phyloP scores from a whole-genome alignment of 805 yeast genomes.

The Zygosaccharomyces rouxii region DNA sequence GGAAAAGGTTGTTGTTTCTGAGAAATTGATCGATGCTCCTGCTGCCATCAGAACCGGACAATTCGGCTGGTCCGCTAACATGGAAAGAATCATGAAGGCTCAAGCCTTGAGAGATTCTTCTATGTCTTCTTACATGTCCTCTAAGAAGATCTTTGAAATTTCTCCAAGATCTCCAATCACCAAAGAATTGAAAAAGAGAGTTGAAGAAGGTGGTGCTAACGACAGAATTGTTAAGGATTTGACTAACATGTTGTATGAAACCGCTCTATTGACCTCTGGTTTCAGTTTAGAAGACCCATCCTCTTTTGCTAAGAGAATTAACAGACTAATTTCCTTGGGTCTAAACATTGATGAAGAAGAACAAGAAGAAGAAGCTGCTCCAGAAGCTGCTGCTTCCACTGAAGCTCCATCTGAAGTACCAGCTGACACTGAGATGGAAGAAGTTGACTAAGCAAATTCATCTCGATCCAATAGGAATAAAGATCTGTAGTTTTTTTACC shows the following conservation, averaged over 20 bases:
- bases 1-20: slow-evolving; percentile 98
- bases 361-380: slow-evolving; percentile 40
- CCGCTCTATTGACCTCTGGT: slow-evolving; percentile 97
- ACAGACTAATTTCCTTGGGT: slow-evolving; percentile 96
- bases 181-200: slow-evolving; percentile 92
- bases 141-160: slow-evolving; percentile 98
- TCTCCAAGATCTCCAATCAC: slow-evolving; percentile 96
- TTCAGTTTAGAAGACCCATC: slow-evolving; percentile 98
- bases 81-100: slow-evolving; percentile 99
- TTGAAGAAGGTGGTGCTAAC: slow-evolving; percentile 94
- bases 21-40: slow-evolving; percentile 96
- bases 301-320: slow-evolving; percentile 94
- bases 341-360: slow-evolving; percentile 94
- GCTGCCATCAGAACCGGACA: slow-evolving; percentile 99
- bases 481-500: not conserved
- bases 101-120: slow-evolving; percentile 98
- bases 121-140: slow-evolving; percentile 99
- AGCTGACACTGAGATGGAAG: slow-evolving; percentile 97
- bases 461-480: slow-evolving; percentile 2
- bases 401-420: slow-evolving; percentile 52
- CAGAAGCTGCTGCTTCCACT: slow-evolving; percentile 27
- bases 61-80: slow-evolving; percentile 99
- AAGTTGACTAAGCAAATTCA: slow-evolving; percentile 68
- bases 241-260: slow-evolving; percentile 93
- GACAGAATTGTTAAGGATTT: slow-evolving; percentile 98